Conservation (phyloP, 2,329 filamentous ascomycete species). For the Xylogone sp. region DNA sequence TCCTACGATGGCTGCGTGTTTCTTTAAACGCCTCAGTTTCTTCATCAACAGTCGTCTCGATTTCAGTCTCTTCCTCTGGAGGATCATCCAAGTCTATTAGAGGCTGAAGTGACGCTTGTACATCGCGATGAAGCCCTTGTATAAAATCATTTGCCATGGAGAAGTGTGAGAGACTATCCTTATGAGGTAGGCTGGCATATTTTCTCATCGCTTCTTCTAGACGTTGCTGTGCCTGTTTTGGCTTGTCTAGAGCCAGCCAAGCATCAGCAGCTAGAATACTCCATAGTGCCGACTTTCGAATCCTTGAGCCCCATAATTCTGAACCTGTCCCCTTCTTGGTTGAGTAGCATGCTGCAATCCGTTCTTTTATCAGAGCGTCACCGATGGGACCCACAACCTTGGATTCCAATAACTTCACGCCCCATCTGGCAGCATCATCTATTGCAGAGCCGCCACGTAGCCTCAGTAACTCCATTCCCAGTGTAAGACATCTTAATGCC, state of each 20-base stretch:
- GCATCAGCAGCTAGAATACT: conserved; percentile 76
- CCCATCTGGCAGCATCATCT: conserved; percentile 87
- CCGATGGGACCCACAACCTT: conserved; percentile 71
- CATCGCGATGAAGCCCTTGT: conserved; percentile 41
- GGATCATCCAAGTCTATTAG: conserved; percentile 20
- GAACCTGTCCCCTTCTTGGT: conserved; percentile 66
- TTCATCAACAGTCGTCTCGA: conserved; percentile 37
- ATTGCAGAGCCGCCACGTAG: conserved; percentile 74
- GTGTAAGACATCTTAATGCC: conserved; percentile 70
- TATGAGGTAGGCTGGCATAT: conserved; percentile 47
- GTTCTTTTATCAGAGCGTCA: conserved; percentile 79
- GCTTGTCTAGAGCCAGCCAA: conserved; percentile 76
- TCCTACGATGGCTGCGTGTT: conserved; percentile 48
- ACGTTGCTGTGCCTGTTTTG: conserved; percentile 72
- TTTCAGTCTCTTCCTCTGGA: conserved; percentile 28
- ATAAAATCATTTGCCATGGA: conserved; percentile 48
- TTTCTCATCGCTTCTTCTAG: conserved; percentile 63
- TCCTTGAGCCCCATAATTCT: conserved; percentile 65
- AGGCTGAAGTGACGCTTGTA: conserved; percentile 26
- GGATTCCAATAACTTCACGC: conserved; percentile 72
- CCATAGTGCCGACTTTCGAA: conserved; percentile 87
- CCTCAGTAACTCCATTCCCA: conserved; percentile 79
- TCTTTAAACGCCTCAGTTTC: conserved; percentile 52
- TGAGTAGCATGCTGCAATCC: conserved; percentile 79
- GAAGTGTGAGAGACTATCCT: conserved; percentile 50